Conservation (phyloP, 352 stramenopile genomes). For the Phytopythium ostracodes region DNA sequence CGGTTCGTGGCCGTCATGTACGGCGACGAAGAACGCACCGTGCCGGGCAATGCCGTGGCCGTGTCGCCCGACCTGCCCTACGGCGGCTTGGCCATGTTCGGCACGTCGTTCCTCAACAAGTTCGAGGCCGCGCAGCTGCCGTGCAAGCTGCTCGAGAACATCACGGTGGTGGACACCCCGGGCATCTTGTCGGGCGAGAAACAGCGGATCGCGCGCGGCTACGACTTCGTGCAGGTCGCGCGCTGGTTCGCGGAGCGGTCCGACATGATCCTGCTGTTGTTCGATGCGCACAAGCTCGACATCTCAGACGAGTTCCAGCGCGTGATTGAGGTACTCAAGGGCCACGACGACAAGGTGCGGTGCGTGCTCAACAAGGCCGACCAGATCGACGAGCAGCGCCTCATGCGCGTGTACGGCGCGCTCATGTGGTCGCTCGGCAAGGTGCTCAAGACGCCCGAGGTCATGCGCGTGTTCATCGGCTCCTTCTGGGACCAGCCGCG, state of each 20-base stretch:
- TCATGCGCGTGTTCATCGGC: constrained; percentile 97
- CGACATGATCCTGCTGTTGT: constrained; percentile 98
- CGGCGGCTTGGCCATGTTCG: constrained; percentile 93
- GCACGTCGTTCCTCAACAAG: constrained; percentile 97
- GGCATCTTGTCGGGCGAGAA: constrained; percentile 99
- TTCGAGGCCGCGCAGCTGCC: constrained; percentile 96
- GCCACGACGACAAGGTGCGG: constrained; percentile 98
- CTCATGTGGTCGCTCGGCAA: constrained; percentile 99
- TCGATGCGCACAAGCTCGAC: constrained; percentile 99
- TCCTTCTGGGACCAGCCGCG: constrained; percentile 96
- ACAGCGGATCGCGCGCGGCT: constrained; percentile 94
- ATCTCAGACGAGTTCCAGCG: constrained; percentile 99
- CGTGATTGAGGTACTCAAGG: constrained; percentile 95
- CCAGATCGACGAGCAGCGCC: constrained; percentile 96
- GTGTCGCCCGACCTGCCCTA: constrained; percentile 95
- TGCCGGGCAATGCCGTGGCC: constrained; percentile 96
- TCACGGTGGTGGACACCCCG: constrained; percentile 98
- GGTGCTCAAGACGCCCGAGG: constrained; percentile 97
- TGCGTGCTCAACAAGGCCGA: constrained; percentile 99
- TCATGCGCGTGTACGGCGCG: constrained; percentile 97
- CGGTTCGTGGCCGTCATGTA: constrained; percentile 98
- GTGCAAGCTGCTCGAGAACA: constrained; percentile 91
- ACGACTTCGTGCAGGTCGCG: constrained; percentile 94
- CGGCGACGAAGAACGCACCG: constrained; percentile 94
- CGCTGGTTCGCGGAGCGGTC: constrained; percentile 95